phyloP scores from a whole-genome alignment of 1,284 basidiomycete species.

The Fomitopsis schrenkii region DNA sequence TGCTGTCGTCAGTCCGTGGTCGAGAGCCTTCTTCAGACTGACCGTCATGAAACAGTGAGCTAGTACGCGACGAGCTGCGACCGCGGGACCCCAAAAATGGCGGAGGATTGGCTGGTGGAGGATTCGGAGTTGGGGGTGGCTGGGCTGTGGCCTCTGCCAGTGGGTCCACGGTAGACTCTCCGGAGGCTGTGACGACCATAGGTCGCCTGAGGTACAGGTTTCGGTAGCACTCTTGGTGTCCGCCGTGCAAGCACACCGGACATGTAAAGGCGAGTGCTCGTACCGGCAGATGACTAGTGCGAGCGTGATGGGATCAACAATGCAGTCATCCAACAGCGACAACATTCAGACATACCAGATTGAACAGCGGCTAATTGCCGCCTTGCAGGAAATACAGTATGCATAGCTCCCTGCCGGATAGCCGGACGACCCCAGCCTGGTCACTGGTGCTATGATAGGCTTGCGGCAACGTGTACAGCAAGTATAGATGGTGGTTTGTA shows the following conservation, averaged over 20 bases:
- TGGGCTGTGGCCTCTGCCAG: not conserved
- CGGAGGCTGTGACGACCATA: slow-evolving; percentile 28
- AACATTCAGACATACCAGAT: slow-evolving; percentile 56
- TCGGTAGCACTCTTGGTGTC: slow-evolving; percentile 70
- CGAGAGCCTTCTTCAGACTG: slow-evolving; percentile 1
- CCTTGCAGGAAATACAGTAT: slow-evolving; percentile 53
- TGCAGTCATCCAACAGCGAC: not conserved
- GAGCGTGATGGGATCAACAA: not conserved
- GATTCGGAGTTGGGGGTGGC: not conserved
- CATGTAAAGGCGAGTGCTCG: slow-evolving; percentile 65
- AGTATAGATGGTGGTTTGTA: slow-evolving; percentile 66
- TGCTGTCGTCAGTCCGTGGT: slow-evolving; percentile 11
- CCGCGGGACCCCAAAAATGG: not conserved
- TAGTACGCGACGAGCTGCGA: not conserved
- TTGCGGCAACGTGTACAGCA: slow-evolving; percentile 65
- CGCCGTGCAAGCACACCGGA: slow-evolving; percentile 69
- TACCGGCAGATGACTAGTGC: slow-evolving; percentile 65
- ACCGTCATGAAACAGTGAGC: not conserved
- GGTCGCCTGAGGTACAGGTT: slow-evolving; percentile 56
- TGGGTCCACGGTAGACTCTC: slow-evolving; percentile 1
- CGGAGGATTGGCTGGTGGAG: slow-evolving; percentile 2
- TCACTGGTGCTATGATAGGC: slow-evolving; percentile 32
- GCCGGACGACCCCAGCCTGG: slow-evolving; percentile 11
- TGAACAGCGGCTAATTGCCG: slow-evolving; percentile 48
- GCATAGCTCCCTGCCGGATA: slow-evolving; percentile 29